Percentiles rank a stretch among this genome's conserved stretches.
Evolutionary conservation across 2,329 filamentous ascomycete genomes (phyloP).

Genomic region (Davidsoniella neocaledoniae): DNA sequence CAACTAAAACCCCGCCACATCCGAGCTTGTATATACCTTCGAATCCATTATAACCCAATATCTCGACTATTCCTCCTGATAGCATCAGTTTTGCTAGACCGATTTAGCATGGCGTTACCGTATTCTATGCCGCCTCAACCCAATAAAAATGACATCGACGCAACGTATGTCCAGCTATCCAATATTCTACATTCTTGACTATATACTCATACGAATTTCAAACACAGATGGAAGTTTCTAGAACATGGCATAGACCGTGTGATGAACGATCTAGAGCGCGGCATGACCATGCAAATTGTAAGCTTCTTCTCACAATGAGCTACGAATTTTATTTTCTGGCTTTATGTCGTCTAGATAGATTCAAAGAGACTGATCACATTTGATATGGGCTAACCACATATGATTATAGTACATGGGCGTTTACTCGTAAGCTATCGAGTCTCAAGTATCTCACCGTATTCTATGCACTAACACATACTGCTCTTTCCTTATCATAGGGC

Average conservation of each 20-base stretch:
- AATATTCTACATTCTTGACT: background rate
- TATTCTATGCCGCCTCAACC: constrained; percentile 38
- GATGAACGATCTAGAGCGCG: constrained; percentile 81
- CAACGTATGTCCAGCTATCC: constrained; percentile 24
- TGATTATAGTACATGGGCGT: constrained; percentile 69
- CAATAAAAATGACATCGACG: constrained; percentile 42
- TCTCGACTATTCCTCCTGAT: background rate
- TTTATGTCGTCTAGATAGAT: background rate
- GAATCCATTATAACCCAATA: background rate
- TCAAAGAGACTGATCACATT: background rate
- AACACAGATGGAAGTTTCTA: constrained; percentile 70
- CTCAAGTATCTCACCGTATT: background rate
- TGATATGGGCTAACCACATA: constrained; percentile 3
- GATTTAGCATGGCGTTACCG: constrained; percentile 15
- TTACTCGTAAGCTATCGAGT: constrained; percentile 54
- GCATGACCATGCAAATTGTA: constrained; percentile 83
- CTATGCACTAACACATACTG: background rate
- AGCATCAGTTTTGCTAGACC: background rate
- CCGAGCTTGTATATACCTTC: background rate
- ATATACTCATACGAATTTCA: background rate
- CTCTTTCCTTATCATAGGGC: constrained; percentile 32
- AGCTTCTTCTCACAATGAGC: constrained; percentile 17
- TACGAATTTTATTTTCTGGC: background rate
- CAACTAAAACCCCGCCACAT: background rate
- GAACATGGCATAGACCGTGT: constrained; percentile 79